These are phyloP conservation scores for Venturia pyrina DNA, from an alignment of 2,329 filamentous ascomycete genomes.

Conservation along the genomic window DNA sequence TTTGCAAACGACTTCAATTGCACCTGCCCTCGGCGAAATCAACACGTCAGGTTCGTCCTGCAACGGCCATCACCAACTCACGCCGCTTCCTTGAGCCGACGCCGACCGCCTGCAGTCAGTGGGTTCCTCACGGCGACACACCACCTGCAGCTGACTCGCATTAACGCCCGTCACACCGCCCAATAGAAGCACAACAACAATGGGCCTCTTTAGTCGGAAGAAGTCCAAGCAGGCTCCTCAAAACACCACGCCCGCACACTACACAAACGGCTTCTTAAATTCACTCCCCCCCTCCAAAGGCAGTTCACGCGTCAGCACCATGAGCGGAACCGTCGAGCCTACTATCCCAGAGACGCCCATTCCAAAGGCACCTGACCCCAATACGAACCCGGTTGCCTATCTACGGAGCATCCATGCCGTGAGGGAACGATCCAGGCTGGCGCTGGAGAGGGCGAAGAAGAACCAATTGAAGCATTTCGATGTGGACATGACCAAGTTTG, in stretches of 20 bases:
- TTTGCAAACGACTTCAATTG: neutral
- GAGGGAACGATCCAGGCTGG: conserved; percentile 63
- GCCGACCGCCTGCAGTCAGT: too few relatives aligned
- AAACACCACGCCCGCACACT: neutral
- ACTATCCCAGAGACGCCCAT: conserved; percentile 28
- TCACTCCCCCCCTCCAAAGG: neutral
- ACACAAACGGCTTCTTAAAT: neutral
- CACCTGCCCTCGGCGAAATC: neutral
- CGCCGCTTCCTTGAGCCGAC: neutral
- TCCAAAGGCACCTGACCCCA: conserved; percentile 76
- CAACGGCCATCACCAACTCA: neutral
- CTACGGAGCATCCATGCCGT: conserved; percentile 83
- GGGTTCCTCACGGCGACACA: neutral
- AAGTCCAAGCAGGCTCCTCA: conserved; percentile 1
- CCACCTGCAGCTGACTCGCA: neutral
- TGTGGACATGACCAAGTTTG: conserved; percentile 76
- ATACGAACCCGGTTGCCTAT: conserved; percentile 80
- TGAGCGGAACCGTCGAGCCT: neutral
- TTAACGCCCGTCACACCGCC: neutral
- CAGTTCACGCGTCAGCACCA: neutral
- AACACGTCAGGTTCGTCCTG: neutral
- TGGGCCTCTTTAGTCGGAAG: neutral
- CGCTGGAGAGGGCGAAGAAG: conserved; percentile 65
- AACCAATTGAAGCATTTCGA: conserved; percentile 79
- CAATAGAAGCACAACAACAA: conserved; percentile 1